A percentile compares a stretch with the other conserved stretches of the same genome.
Evolutionary conservation across 2,329 filamentous ascomycete species (phyloP).

Genomic region (Botrytis aclada): DNA sequence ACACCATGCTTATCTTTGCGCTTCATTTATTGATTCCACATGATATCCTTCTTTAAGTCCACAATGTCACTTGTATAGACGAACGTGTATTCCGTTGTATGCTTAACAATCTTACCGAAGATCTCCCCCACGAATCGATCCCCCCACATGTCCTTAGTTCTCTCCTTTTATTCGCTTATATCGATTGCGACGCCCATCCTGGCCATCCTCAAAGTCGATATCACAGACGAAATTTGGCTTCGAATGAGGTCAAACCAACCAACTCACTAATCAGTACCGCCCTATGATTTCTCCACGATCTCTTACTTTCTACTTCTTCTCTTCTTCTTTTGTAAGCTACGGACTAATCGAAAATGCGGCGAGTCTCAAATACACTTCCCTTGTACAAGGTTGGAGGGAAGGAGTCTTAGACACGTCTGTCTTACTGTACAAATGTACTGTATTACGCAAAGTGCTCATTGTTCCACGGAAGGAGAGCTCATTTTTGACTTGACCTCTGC

Average conservation of each 20-base stretch:
- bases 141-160: neutral
- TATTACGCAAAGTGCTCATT: neutral
- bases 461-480: neutral
- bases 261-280: neutral
- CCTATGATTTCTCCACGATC: neutral
- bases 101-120: neutral
- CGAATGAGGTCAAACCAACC: neutral
- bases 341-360: neutral
- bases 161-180: constrained; percentile 14
- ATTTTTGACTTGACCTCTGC: neutral
- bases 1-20: neutral
- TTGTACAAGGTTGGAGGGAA: neutral
- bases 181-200: neutral
- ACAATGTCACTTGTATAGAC: neutral
- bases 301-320: neutral
- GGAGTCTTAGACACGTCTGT: neutral
- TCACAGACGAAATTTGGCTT: neutral
- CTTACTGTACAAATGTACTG: neutral
- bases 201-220: too few relatives aligned
- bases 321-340: neutral
- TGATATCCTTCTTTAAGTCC: neutral
- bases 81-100: too few relatives aligned
- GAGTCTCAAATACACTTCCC: neutral
- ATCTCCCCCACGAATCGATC: neutral
- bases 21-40: neutral